Percentiles rank a stretch among this genome's conserved stretches.
Conservation (phyloP, 768 basidiomycete species). For the Vararia minispora region DNA sequence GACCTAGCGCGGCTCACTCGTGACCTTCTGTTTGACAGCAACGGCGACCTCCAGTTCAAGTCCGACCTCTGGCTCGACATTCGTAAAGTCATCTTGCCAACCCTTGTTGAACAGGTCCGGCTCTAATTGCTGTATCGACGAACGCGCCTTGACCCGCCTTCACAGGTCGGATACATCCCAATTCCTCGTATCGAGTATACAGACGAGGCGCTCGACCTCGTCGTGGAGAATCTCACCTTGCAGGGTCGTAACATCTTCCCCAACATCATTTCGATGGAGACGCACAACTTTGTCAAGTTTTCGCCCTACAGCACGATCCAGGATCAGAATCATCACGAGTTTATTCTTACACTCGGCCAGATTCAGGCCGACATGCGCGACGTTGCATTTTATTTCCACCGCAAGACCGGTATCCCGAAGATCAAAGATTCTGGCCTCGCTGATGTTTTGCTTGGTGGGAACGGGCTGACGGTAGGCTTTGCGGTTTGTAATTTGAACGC, state of each 20-base stretch:
- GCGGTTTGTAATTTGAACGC: background rate
- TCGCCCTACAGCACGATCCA: slow-evolving; percentile 53
- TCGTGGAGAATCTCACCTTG: slow-evolving; percentile 87
- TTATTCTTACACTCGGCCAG: slow-evolving; percentile 68
- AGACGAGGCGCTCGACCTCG: slow-evolving; percentile 75
- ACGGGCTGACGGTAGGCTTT: slow-evolving; percentile 56
- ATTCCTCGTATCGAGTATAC: slow-evolving; percentile 94
- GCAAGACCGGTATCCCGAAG: slow-evolving; percentile 77
- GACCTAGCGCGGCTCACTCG: slow-evolving; percentile 75
- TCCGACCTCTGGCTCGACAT: slow-evolving; percentile 84
- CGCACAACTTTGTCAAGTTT: slow-evolving; percentile 77
- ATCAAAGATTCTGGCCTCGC: slow-evolving; percentile 75
- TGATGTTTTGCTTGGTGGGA: slow-evolving; percentile 76
- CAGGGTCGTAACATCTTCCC: slow-evolving; percentile 87
- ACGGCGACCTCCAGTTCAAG: slow-evolving; percentile 85
- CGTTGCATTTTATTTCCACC: slow-evolving; percentile 83
- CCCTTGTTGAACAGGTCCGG: slow-evolving; percentile 60
- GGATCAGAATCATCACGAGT: slow-evolving; percentile 59
- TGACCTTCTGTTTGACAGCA: slow-evolving; percentile 71
- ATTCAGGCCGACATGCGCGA: slow-evolving; percentile 93
- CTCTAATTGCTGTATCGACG: background rate
- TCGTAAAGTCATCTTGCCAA: slow-evolving; percentile 69
- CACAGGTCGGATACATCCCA: slow-evolving; percentile 65
- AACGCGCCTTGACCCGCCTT: background rate
- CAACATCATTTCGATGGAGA: slow-evolving; percentile 60